Conservation (phyloP, 768 basidiomycete genomes). For the Kondoa malvinella region DNA sequence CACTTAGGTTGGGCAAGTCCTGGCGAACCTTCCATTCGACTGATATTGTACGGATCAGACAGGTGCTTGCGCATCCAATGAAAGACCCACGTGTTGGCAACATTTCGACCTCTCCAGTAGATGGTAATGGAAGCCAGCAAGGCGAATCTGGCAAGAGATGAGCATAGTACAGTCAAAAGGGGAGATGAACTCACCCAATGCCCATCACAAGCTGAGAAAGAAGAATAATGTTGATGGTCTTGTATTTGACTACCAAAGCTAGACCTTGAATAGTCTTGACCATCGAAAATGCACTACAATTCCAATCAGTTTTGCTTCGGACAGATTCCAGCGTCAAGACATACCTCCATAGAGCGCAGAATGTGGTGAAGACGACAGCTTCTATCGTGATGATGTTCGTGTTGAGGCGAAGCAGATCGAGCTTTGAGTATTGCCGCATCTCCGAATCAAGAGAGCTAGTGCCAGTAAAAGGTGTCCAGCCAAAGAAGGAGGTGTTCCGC, state of each 20-base stretch:
- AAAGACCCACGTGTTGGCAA: neutral
- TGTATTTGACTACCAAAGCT: neutral
- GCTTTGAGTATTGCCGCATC: conserved; percentile 13
- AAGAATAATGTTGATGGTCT: neutral
- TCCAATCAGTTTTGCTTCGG: neutral
- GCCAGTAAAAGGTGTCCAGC: neutral
- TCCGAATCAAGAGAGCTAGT: conserved; percentile 4
- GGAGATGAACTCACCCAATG: neutral
- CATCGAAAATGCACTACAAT: neutral
- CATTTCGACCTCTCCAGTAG: conserved; percentile 1
- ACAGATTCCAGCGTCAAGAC: no score
- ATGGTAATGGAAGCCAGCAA: neutral
- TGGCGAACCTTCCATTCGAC: neutral
- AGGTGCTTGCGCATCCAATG: neutral
- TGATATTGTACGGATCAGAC: neutral
- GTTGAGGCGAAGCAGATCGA: conserved; percentile 15
- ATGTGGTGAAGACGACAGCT: conserved; percentile 9
- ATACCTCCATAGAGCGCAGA: conserved; percentile 13
- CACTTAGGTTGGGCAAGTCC: neutral
- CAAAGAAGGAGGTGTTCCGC: neutral
- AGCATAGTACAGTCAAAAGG: neutral
- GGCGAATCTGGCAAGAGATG: neutral
- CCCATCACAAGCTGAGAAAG: neutral
- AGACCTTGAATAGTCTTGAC: conserved; percentile 7
- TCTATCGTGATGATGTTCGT: conserved; percentile 10